Percentiles rank a stretch among this genome's conserved stretches.
These are phyloP conservation scores for Alternaria triticina DNA, from an alignment of 2,329 filamentous ascomycete species.

Conservation along the genomic window DNA sequence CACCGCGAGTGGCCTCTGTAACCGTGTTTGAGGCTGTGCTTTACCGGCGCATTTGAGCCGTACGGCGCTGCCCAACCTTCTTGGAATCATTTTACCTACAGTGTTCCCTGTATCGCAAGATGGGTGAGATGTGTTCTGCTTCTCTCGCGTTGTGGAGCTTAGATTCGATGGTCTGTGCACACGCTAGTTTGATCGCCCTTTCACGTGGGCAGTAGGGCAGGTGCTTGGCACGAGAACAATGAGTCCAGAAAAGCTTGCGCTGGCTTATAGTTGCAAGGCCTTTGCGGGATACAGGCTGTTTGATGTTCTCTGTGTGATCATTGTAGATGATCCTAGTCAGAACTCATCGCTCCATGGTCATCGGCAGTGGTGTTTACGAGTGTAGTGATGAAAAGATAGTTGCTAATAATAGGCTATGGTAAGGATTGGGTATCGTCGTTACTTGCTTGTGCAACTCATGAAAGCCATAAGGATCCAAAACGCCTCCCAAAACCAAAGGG, in stretches of 20 bases:
- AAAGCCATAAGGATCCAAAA: constrained; percentile 2
- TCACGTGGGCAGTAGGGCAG: constrained; percentile 7
- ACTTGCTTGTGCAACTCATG: constrained; percentile 8
- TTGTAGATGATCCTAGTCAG: background rate
- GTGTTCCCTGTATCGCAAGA: background rate
- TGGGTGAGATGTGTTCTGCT: background rate
- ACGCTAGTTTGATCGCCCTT: constrained; percentile 4
- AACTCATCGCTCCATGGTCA: background rate
- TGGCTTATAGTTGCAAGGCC: background rate
- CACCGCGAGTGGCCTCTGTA: background rate
- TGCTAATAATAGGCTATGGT: constrained; percentile 3
- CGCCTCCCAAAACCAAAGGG: background rate
- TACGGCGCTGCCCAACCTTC: constrained; percentile 12
- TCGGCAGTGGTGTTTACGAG: background rate
- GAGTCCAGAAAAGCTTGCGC: background rate
- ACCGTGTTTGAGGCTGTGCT: constrained; percentile 1
- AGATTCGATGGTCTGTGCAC: constrained; percentile 5
- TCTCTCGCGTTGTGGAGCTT: constrained; percentile 7
- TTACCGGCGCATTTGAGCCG: constrained; percentile 3
- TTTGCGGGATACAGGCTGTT: background rate
- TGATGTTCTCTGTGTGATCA: background rate
- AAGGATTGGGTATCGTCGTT: constrained; percentile 11
- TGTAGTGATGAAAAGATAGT: background rate
- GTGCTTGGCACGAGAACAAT: background rate
- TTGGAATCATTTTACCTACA: constrained; percentile 13